Percentiles rank a stretch among this genome's conserved stretches.
phyloP scores from a whole-genome alignment of 768 basidiomycete species.

The Sporobolomyces roseus region DNA sequence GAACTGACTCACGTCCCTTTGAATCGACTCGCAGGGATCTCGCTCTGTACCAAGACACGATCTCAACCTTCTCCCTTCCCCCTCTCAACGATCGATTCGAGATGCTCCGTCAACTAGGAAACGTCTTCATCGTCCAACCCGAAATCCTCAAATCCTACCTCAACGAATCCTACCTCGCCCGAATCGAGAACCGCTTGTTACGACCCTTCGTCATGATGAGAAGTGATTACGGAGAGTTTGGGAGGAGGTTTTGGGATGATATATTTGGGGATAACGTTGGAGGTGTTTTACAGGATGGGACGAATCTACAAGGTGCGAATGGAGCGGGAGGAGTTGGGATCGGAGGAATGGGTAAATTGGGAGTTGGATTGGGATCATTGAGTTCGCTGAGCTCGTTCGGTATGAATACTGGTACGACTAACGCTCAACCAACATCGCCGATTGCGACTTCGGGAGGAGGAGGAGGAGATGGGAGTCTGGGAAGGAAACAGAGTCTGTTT shows the following conservation, averaged over 20 bases:
- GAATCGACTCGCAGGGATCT: too few species aligned
- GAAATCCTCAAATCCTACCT: constrained; percentile 94
- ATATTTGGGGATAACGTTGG: constrained; percentile 34
- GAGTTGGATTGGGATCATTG: neutral
- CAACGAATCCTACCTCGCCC: constrained; percentile 78
- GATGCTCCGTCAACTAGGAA: constrained; percentile 93
- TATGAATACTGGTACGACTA: neutral
- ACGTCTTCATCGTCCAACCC: constrained; percentile 91
- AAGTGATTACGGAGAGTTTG: constrained; percentile 65
- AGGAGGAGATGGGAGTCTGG: neutral
- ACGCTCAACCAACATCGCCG: neutral
- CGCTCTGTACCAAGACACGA: constrained; percentile 88
- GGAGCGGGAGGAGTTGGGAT: neutral
- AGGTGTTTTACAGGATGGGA: neutral
- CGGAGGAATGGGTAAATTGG: neutral
- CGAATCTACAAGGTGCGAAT: neutral
- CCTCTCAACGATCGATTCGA: constrained; percentile 91
- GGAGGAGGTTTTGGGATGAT: constrained; percentile 41
- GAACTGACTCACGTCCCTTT: too few species aligned
- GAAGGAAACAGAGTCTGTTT: constrained; percentile 28
- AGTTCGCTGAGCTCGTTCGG: neutral
- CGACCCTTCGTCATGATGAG: constrained; percentile 86
- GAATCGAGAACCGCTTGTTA: constrained; percentile 79
- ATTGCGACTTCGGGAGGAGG: neutral
- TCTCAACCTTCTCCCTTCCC: constrained; percentile 75